Conservation (phyloP, 257 asterid species). For the Solanum bulbocastanum region DNA sequence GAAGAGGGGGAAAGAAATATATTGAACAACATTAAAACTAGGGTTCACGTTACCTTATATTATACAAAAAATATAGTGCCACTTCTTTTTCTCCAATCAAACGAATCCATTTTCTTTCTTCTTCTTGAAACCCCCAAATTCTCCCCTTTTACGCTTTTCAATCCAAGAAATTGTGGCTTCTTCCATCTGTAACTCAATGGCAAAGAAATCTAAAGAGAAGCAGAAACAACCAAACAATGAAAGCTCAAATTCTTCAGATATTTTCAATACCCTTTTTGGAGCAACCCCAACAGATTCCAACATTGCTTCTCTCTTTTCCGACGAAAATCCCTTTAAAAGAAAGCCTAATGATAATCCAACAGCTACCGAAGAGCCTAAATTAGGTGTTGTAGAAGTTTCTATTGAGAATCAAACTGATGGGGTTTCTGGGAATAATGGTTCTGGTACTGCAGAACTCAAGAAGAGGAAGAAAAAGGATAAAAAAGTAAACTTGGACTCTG, state of each 20-base stretch:
- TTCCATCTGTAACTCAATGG: conserved; percentile 22
- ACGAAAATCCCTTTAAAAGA: conserved; percentile 61
- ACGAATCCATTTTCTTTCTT: not conserved
- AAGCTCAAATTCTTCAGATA: conserved; percentile 23
- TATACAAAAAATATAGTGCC: not conserved
- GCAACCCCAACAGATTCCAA: conserved; percentile 23
- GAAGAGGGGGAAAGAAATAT: not conserved
- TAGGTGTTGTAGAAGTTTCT: not conserved
- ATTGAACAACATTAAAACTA: not conserved
- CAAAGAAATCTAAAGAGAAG: conserved; percentile 37
- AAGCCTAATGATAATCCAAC: conserved; percentile 23
- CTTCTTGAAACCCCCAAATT: not conserved
- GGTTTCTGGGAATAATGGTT: conserved; percentile 11
- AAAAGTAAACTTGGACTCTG: conserved; percentile 8
- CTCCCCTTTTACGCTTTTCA: not conserved
- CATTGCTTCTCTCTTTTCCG: conserved; percentile 52
- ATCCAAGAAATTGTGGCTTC: not conserved
- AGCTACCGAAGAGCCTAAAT: not conserved
- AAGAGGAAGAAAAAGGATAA: conserved; percentile 32
- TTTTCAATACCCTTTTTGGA: conserved; percentile 57
- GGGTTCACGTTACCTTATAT: not conserved
- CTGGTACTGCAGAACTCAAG: conserved; percentile 16
- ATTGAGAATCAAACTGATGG: not conserved
- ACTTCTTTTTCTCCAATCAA: not conserved
- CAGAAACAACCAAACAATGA: conserved; percentile 9